Evolutionary conservation across 1,284 basidiomycete genomes (phyloP), one percentile per base, ranked within the genome.

Genomic region (Puccinia hordei): DNA sequence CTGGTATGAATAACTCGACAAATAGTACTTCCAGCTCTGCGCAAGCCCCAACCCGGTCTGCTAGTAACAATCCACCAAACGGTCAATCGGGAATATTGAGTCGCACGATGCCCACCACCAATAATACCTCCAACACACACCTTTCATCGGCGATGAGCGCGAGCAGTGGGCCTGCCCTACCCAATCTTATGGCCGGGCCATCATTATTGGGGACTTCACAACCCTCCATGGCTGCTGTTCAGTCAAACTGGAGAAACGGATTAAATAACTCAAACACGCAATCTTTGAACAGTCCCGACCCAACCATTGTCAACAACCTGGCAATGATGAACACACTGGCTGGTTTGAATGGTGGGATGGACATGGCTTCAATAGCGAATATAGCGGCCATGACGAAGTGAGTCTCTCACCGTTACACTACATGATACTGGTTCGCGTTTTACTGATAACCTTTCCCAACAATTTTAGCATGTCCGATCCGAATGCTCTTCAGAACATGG

Each of bases 211-310:
- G 33, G 38, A 57, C 82, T 41, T 83, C 83, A 81, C 84, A 85
- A 65, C 82, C 83, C 19, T 82, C 82, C 19, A 84, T 84, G 57
- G 82, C 84, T 76, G 80, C 83, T 27, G 84, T 84, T 17, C 84
- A 85, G 77, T 82, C 84, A 72, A 84, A 85, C 71, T 85, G 84
- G 84, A 82, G 84, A 76, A 83, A 83, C 72, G 82, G 71, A 59
- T 82, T 71, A 73, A 82, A 71, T 81, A 68, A 73, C 80, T 65
- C 78, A 65, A 38, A 81, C 66, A 33, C 63, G 24, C 46, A 38
- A 24, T 17, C 61, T 10, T 63, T 68, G 66, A 51, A 53, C 38
- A 51, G 38, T 61, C 65, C 73, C 19, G 68, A 73, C 33, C 68
- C 68, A 2, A 61, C 30, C 0, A 69, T 78, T 49, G 66, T 71